These are phyloP conservation scores for Xylaria grammica DNA, from an alignment of 495 filamentous ascomycete genomes.

Conservation along the genomic window DNA sequence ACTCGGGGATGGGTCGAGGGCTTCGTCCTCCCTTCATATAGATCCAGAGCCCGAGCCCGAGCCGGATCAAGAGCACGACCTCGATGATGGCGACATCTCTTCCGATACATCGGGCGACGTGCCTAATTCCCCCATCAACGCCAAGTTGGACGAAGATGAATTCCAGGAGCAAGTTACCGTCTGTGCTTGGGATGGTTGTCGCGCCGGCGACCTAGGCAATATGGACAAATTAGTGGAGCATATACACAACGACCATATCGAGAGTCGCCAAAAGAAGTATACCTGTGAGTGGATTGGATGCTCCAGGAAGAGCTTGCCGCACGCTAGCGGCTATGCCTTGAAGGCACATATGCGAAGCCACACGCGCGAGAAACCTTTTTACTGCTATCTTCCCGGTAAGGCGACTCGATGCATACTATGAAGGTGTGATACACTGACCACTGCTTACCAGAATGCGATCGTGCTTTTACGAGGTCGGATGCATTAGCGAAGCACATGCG, in stretches of 20 bases:
- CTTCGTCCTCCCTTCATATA: conserved; percentile 52
- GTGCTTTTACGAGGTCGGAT: conserved; percentile 95
- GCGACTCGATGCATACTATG: neutral
- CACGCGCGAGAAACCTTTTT: conserved; percentile 97
- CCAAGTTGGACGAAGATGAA: conserved; percentile 75
- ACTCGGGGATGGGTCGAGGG: conserved; percentile 47
- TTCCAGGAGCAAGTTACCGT: conserved; percentile 87
- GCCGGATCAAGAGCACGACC: conserved; percentile 40
- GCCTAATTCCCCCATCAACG: conserved; percentile 68
- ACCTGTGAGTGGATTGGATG: conserved; percentile 96
- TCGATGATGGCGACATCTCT: conserved; percentile 67
- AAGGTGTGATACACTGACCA: conserved; percentile 7
- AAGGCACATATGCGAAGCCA: conserved; percentile 97
- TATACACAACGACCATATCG: conserved; percentile 92
- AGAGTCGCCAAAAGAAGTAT: conserved; percentile 72
- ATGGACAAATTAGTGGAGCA: conserved; percentile 95
- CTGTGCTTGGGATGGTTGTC: conserved; percentile 89
- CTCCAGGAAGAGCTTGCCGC: conserved; percentile 80
- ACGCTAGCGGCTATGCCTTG: conserved; percentile 93
- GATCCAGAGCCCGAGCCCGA: conserved; percentile 49
- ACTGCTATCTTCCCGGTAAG: conserved; percentile 89
- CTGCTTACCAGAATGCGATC: conserved; percentile 80
- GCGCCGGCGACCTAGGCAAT: conserved; percentile 78
- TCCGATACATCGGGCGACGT: conserved; percentile 87
- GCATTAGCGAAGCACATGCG: conserved; percentile 98